These are phyloP conservation scores for Heterobasidion occidentale DNA, from an alignment of 1,284 basidiomycete species.

Conservation along the genomic window DNA sequence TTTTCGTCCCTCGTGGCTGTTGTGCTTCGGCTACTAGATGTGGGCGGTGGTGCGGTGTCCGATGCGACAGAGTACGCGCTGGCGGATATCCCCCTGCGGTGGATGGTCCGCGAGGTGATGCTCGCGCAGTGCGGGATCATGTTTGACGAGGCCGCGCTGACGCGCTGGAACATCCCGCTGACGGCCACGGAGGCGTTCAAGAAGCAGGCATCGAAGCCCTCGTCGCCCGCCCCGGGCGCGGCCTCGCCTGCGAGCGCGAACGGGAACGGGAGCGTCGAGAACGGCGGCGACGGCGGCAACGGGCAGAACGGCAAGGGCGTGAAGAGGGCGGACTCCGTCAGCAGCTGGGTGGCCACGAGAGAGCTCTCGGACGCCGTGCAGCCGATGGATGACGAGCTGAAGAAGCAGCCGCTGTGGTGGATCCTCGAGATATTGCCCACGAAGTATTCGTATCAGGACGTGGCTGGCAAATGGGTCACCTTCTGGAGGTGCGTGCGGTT, in stretches of 20 bases:
- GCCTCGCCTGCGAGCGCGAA: not conserved
- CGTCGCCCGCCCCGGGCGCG: not conserved
- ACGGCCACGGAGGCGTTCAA: slow-evolving; percentile 2
- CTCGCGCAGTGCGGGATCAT: slow-evolving; percentile 17
- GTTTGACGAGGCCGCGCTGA: slow-evolving; percentile 19
- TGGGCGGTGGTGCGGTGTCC: slow-evolving; percentile 42
- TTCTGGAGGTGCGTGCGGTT: slow-evolving; percentile 22
- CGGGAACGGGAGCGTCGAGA: not conserved
- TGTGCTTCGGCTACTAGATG: slow-evolving; percentile 31
- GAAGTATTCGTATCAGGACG: slow-evolving; percentile 27
- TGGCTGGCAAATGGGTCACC: slow-evolving; percentile 24
- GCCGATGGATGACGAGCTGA: slow-evolving; percentile 29
- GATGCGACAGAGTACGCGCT: slow-evolving; percentile 14
- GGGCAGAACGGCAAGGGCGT: not conserved
- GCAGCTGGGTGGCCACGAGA: not conserved
- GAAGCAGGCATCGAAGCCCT: not conserved
- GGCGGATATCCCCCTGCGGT: slow-evolving; percentile 23
- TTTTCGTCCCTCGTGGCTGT: not conserved
- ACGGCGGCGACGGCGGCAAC: not conserved
- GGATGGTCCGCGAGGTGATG: slow-evolving; percentile 27
- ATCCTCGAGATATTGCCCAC: slow-evolving; percentile 34
- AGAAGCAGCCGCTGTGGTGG: slow-evolving; percentile 26
- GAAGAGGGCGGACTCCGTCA: not conserved
- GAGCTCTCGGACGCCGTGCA: slow-evolving; percentile 17
- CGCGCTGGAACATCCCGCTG: slow-evolving; percentile 9